Evolutionary conservation across 2,329 filamentous ascomycete species (phyloP).

Genomic region (Talaromyces amestolkiae): DNA sequence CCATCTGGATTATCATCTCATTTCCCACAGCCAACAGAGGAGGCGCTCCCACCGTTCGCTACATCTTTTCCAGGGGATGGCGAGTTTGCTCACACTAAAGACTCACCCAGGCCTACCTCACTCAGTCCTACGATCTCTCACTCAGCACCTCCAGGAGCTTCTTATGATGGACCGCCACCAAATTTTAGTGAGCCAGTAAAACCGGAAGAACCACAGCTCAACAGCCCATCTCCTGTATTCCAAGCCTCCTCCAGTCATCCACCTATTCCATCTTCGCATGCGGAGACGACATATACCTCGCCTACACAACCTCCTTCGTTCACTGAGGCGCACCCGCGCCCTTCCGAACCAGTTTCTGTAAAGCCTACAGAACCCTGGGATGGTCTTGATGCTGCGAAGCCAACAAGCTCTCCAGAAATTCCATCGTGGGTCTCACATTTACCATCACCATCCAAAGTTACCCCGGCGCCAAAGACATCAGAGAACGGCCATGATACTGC

Average conservation of each 20-base stretch:
- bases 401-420: background rate
- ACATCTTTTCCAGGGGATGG: background rate
- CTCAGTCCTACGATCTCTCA: background rate
- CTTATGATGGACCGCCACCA: background rate
- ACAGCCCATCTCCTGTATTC: background rate
- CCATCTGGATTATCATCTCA: background rate
- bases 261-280: background rate
- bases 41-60: background rate
- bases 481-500: background rate
- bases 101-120: background rate
- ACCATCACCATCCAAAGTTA: background rate
- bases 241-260: background rate
- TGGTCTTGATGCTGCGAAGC: background rate
- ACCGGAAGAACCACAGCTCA: background rate
- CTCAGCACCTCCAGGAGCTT: background rate
- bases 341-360: background rate
- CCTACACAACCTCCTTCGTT: background rate
- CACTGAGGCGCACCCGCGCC: background rate
- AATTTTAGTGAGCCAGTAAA: background rate
- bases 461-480: background rate
- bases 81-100: conserved; percentile 5
- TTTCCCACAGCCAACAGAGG: background rate
- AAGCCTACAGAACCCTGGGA: background rate
- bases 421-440: background rate
- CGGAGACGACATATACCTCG: background rate